phyloP scores from a whole-genome alignment of 1,284 basidiomycete genomes.

The Lentinula novae-zelandiae region DNA sequence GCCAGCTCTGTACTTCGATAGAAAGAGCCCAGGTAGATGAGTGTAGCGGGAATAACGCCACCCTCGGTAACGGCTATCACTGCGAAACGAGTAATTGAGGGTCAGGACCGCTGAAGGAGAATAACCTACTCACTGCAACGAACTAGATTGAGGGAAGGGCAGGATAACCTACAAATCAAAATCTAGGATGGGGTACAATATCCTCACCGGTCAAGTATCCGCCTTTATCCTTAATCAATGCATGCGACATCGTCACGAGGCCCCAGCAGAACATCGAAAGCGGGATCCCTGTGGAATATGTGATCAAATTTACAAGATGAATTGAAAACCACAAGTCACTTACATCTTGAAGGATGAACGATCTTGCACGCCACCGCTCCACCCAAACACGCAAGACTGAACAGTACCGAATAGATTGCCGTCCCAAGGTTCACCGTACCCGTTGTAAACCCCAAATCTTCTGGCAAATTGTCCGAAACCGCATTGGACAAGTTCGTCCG shows the following conservation, averaged over 20 bases:
- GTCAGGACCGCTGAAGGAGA: not conserved
- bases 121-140: constrained; percentile 22
- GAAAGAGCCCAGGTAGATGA: constrained; percentile 35
- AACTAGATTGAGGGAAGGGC: not conserved
- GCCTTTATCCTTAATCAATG: constrained; percentile 28
- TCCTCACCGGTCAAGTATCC: constrained; percentile 29
- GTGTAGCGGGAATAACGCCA: constrained; percentile 33
- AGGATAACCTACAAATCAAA: too few species aligned
- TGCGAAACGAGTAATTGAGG: constrained; percentile 9
- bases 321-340: constrained; percentile 5
- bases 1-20: constrained; percentile 35
- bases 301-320: not conserved
- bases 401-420: constrained; percentile 30
- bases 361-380: constrained; percentile 34
- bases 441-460: constrained; percentile 34
- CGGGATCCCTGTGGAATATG: constrained; percentile 27
- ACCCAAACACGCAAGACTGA: constrained; percentile 29
- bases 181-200: too few species aligned
- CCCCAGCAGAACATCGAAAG: constrained; percentile 36
- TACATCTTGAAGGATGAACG: constrained; percentile 32
- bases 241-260: constrained; percentile 32
- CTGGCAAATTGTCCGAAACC: constrained; percentile 33
- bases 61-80: constrained; percentile 38
- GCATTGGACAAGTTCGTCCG: constrained; percentile 36
- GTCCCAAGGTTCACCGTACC: constrained; percentile 33